phyloP scores from a whole-genome alignment of 2,329 filamentous ascomycete genomes.

The Colletotrichum sublineola region DNA sequence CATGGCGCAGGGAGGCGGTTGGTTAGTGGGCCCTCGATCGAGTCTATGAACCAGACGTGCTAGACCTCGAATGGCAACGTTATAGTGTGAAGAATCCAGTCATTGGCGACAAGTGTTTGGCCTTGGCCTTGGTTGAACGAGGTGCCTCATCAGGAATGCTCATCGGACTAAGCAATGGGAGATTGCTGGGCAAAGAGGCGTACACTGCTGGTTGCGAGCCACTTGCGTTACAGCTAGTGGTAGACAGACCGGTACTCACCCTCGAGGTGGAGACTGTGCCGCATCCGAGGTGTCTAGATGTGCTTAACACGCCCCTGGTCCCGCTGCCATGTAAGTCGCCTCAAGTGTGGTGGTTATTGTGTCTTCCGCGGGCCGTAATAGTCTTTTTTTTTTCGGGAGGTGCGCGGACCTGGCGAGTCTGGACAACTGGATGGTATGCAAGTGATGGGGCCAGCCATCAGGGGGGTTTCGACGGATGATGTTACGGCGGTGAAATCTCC shows the following conservation, averaged over 20 bases:
- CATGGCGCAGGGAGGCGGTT: too few species aligned
- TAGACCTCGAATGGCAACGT: background rate
- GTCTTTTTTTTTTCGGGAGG: slow-evolving; percentile 1
- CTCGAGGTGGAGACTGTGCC: background rate
- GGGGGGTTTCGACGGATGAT: slow-evolving; percentile 1
- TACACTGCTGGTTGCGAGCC: slow-evolving; percentile 5
- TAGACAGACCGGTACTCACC: background rate
- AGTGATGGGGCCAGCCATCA: slow-evolving; percentile 8
- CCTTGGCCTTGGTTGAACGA: slow-evolving; percentile 2
- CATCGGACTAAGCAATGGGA: slow-evolving; percentile 8
- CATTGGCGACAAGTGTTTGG: background rate
- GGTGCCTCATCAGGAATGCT: slow-evolving; percentile 21
- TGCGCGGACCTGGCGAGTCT: slow-evolving; percentile 13
- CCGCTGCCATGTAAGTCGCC: background rate
- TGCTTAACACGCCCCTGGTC: background rate
- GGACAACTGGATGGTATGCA: slow-evolving; percentile 18
- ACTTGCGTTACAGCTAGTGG: background rate
- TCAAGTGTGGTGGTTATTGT: background rate
- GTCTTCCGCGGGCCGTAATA: background rate
- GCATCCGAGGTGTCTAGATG: background rate
- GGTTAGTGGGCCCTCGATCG: too few species aligned
- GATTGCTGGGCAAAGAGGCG: slow-evolving; percentile 29
- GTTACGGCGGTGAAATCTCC: slow-evolving; percentile 33
- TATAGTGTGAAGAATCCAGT: background rate
- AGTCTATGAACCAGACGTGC: background rate